A percentile compares a stretch with the other conserved stretches of the same genome.
Conservation (phyloP, 1,284 basidiomycete genomes). For the Cystobasidium pallidum region DNA sequence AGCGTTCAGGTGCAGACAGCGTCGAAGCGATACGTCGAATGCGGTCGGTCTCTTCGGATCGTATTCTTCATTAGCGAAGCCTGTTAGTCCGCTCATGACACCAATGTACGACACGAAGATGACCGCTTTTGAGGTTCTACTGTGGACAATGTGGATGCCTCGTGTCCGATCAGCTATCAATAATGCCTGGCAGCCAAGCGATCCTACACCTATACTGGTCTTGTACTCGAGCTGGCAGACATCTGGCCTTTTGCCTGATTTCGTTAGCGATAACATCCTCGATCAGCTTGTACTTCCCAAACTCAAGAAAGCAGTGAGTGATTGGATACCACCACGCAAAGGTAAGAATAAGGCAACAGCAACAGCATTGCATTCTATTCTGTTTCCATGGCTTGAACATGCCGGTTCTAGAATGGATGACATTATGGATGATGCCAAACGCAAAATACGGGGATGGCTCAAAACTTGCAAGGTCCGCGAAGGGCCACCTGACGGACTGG, state of each 20-base stretch:
- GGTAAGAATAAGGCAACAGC: constrained; percentile 25
- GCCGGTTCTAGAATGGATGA: constrained; percentile 79
- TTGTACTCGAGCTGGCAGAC: constrained; percentile 86
- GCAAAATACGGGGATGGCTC: constrained; percentile 78
- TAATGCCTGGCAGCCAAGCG: constrained; percentile 83
- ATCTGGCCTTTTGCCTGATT: constrained; percentile 71
- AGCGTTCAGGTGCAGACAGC: constrained; percentile 69
- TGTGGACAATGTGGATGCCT: constrained; percentile 95
- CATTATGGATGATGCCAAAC: constrained; percentile 78
- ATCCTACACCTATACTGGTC: constrained; percentile 73
- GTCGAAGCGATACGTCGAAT: constrained; percentile 64
- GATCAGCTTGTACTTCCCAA: constrained; percentile 95
- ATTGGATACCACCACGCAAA: constrained; percentile 70
- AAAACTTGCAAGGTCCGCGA: constrained; percentile 77
- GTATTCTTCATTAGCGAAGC: not conserved
- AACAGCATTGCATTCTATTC: constrained; percentile 69
- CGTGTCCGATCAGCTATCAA: constrained; percentile 73
- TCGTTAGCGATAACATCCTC: constrained; percentile 90
- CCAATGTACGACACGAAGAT: constrained; percentile 61
- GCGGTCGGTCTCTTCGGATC: constrained; percentile 23
- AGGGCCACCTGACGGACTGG: constrained; percentile 72
- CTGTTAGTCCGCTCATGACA: not conserved
- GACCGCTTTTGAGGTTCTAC: constrained; percentile 91
- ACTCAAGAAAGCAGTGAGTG: constrained; percentile 76
- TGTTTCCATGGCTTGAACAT: constrained; percentile 95